Conservation (phyloP, 2,329 filamentous ascomycete genomes). For the Aspergillus phoenicis region DNA sequence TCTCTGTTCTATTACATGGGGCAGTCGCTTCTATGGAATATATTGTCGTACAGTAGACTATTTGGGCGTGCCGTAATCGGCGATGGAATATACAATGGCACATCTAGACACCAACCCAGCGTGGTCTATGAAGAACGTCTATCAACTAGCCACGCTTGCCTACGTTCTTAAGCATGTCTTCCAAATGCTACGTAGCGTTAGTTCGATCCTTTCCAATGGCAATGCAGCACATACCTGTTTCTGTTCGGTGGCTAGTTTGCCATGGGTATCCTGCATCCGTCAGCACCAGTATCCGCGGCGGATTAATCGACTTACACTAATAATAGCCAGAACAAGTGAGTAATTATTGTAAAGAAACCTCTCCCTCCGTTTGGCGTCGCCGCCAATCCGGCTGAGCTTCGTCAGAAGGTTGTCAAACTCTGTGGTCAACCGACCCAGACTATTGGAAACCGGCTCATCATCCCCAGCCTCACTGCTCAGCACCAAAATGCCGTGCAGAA, state of each 20-base stretch:
- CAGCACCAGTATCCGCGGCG: slow-evolving; percentile 7
- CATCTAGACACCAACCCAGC: background rate
- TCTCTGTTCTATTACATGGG: too few relatives aligned
- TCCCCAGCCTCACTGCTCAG: slow-evolving; percentile 90
- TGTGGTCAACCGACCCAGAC: slow-evolving; percentile 71
- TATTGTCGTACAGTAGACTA: background rate
- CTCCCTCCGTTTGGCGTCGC: slow-evolving; percentile 77
- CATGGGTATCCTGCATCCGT: slow-evolving; percentile 46
- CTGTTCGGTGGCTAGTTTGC: slow-evolving; percentile 65
- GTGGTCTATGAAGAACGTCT: background rate
- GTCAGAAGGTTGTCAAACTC: slow-evolving; percentile 84
- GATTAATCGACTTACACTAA: slow-evolving; percentile 59
- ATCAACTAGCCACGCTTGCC: slow-evolving; percentile 31
- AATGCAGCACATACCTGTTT: slow-evolving; percentile 50
- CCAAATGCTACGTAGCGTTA: slow-evolving; percentile 40
- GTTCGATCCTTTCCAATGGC: background rate
- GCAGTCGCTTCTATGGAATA: too few relatives aligned
- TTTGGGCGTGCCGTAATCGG: too few relatives aligned
- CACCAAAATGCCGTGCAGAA: slow-evolving; percentile 79
- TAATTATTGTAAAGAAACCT: slow-evolving; percentile 96
- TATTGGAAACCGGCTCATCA: slow-evolving; percentile 86
- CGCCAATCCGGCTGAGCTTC: slow-evolving; percentile 74
- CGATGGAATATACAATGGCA: background rate
- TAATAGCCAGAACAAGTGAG: slow-evolving; percentile 88
- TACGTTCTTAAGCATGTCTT: slow-evolving; percentile 42